phyloP scores from a whole-genome alignment of 2,329 filamentous ascomycete genomes.

The Neopestalotiopsis rosae region DNA sequence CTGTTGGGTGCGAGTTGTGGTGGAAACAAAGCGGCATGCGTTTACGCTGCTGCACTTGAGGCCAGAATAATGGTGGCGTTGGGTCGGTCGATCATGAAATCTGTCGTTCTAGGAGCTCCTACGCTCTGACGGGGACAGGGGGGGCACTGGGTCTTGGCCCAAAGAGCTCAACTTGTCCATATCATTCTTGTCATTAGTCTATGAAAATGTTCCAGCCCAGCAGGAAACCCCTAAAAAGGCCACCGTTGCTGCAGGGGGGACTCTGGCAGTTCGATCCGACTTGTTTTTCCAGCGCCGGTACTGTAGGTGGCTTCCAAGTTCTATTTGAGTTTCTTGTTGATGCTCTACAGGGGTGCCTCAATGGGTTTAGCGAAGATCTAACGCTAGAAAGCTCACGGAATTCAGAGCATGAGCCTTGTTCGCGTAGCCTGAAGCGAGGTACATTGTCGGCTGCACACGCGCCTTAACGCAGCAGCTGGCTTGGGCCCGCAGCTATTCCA shows the following conservation, averaged over 20 bases:
- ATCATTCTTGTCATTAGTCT: background rate
- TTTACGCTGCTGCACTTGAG: background rate
- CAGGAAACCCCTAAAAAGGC: background rate
- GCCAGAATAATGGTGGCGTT: background rate
- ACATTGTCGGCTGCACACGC: background rate
- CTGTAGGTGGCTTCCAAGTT: background rate
- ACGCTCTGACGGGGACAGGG: background rate
- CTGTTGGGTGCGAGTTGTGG: background rate
- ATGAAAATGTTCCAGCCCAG: background rate
- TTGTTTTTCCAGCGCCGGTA: constrained; percentile 8
- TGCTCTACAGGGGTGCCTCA: background rate
- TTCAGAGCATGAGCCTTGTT: background rate
- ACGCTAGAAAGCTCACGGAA: background rate
- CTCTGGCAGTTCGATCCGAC: background rate
- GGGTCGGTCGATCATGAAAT: background rate
- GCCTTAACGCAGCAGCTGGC: background rate
- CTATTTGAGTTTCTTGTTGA: background rate
- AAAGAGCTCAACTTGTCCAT: background rate
- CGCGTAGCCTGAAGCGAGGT: background rate
- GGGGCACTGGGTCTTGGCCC: background rate
- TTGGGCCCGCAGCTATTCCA: background rate
- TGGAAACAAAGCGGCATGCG: constrained; percentile 1
- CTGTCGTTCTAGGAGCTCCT: constrained; percentile 2
- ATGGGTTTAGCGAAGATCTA: background rate
- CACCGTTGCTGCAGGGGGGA: background rate